These are phyloP conservation scores for Penicillium sp. DNA, from an alignment of 2,329 filamentous ascomycete species.

Conservation along the genomic window DNA sequence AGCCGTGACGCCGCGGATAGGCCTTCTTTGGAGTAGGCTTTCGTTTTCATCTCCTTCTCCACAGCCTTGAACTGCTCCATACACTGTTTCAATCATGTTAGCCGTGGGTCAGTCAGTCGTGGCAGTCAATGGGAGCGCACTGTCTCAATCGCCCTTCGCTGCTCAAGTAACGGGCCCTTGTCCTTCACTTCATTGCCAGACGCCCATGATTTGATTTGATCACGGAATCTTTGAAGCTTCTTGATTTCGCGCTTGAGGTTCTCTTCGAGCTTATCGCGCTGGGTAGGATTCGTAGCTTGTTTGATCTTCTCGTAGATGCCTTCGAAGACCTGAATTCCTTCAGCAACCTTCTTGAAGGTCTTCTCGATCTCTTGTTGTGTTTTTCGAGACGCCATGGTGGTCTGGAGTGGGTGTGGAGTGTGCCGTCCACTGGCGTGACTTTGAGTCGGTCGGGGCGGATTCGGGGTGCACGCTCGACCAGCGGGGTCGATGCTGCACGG, in stretches of 20 bases:
- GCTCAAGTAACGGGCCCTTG: slow-evolving; percentile 89
- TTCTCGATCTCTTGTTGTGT: slow-evolving; percentile 97
- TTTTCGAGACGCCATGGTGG: slow-evolving; percentile 85
- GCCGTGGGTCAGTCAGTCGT: slow-evolving; percentile 8
- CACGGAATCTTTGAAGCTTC: slow-evolving; percentile 93
- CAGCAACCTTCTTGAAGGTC: slow-evolving; percentile 96
- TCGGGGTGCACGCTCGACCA: slow-evolving; percentile 10
- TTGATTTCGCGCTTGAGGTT: slow-evolving; percentile 99
- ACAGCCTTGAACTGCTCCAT: slow-evolving; percentile 99
- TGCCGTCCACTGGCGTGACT: slow-evolving; percentile 19
- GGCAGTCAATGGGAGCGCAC: slow-evolving; percentile 45
- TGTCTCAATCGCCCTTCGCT: slow-evolving; percentile 95
- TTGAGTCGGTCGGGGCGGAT: slow-evolving; percentile 14
- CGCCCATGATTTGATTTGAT: slow-evolving; percentile 99
- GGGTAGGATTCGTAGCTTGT: slow-evolving; percentile 82
- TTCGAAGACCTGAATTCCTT: slow-evolving; percentile 90
- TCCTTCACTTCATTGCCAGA: slow-evolving; percentile 99
- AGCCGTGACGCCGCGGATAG: slow-evolving; percentile 85
- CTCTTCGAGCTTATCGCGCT: slow-evolving; percentile 98
- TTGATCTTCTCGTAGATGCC: slow-evolving; percentile 97
- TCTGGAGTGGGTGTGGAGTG: slow-evolving; percentile 22
- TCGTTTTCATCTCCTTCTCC: slow-evolving; percentile 99
- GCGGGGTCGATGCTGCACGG: slow-evolving; percentile 4
- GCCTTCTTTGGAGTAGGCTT: slow-evolving; percentile 98
- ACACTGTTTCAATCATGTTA: slow-evolving; percentile 37